Conservation (phyloP, 2,329 filamentous ascomycete genomes). For the Lecanosticta acicola region DNA sequence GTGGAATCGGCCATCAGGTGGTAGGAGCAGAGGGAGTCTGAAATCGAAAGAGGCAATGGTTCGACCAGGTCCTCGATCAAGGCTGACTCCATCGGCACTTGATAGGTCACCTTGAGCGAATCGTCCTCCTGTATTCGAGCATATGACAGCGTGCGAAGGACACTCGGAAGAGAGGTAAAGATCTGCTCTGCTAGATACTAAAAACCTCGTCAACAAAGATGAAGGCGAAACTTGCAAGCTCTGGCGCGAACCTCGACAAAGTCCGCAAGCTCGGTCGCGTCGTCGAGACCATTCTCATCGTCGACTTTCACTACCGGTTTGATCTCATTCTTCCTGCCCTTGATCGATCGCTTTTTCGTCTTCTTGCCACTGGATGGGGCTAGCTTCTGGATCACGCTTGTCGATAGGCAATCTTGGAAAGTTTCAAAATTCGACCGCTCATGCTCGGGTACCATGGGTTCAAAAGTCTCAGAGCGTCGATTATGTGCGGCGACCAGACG, state of each 20-base stretch:
- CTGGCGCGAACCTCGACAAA: constrained; percentile 59
- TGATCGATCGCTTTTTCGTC: constrained; percentile 43
- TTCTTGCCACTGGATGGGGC: constrained; percentile 39
- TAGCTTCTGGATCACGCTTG: constrained; percentile 60
- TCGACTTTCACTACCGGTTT: constrained; percentile 26
- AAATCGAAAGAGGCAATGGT: constrained; percentile 53
- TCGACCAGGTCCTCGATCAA: constrained; percentile 45
- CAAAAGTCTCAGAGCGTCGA: background rate
- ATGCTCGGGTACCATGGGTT: constrained; percentile 33
- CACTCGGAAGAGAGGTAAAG: constrained; percentile 59
- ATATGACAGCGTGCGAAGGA: constrained; percentile 59
- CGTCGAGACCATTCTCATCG: constrained; percentile 25
- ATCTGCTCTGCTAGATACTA: constrained; percentile 65
- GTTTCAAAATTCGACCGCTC: constrained; percentile 55
- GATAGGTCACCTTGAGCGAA: constrained; percentile 51
- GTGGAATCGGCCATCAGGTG: constrained; percentile 50
- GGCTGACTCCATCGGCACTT: constrained; percentile 41
- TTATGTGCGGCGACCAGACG: no score
- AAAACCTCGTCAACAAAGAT: background rate
- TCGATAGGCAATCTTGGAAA: constrained; percentile 70
- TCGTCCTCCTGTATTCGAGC: constrained; percentile 47
- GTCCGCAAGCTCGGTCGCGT: constrained; percentile 66
- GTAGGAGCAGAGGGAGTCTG: constrained; percentile 65
- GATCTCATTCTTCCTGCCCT: constrained; percentile 37
- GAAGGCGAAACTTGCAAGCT: background rate